phyloP scores from a whole-genome alignment of 805 yeast genomes.

The Metschnikowia gelsemii region DNA sequence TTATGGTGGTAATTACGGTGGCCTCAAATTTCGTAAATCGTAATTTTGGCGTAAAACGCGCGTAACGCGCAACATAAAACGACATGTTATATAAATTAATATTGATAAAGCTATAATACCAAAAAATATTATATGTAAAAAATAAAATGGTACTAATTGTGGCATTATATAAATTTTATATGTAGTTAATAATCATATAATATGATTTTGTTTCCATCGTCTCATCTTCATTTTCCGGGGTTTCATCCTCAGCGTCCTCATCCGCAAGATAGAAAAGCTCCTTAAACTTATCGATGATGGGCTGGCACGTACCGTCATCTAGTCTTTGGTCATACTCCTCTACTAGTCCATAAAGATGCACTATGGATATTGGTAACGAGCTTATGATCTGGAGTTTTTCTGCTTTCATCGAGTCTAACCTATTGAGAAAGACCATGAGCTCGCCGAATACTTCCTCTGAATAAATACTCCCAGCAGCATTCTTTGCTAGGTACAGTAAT shows the following conservation, averaged over 20 bases:
- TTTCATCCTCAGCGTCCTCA: conserved; percentile 27
- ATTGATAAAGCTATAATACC: conserved; percentile 3
- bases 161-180: background rate
- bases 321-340: conserved; percentile 93
- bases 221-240: conserved; percentile 18
- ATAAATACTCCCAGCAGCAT: conserved; percentile 25
- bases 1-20: no score
- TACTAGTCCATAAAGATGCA: conserved; percentile 71
- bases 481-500: conserved; percentile 38
- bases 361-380: conserved; percentile 75
- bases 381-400: conserved; percentile 85
- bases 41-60: no score
- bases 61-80: conserved; percentile 1
- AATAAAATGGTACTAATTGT: conserved; percentile 3
- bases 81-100: conserved; percentile 2
- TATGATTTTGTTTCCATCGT: conserved; percentile 3
- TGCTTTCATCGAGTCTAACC: conserved; percentile 66
- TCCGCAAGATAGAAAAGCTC: conserved; percentile 50
- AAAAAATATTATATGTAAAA: conserved; percentile 3
- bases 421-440: conserved; percentile 47
- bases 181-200: background rate
- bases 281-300: conserved; percentile 55
- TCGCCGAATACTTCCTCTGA: conserved; percentile 25
- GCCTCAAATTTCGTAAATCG: no score
- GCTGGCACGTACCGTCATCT: conserved; percentile 60